Evolutionary conservation across 129 eudicot genomes (phyloP), one percentile per base, ranked within the genome.

Genomic region (Ambrosia trifida): DNA sequence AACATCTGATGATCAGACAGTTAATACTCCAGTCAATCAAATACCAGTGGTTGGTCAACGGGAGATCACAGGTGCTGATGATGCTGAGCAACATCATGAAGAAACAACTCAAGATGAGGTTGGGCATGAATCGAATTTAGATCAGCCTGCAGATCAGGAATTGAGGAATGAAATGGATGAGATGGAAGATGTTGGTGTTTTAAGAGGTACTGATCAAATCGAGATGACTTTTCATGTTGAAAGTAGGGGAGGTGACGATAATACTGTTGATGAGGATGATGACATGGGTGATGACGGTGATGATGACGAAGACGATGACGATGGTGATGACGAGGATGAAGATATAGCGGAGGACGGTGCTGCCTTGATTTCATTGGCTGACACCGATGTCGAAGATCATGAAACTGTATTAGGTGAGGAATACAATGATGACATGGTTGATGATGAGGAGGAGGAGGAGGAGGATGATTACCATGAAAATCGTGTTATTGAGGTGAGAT

Each of bases 261-360:
- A 92, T 63, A 84, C 88, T 78, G 96, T 85, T 69, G 98, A 89
- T 36, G 98, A 92, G 74, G 96, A 91, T 72, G 98, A 89, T 72
- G 96, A 87, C 83, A 87, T 92, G 96, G 96, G 91, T 31, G 95
- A 81, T 80, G 97, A 85, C n/a, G n/a, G n/a, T n/a, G n/a, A n/a
- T n/a, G n/a, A n/a, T n/a, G n/a, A n/a, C n/a, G n/a, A n/a, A n/a
- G n/a, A n/a, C n/a, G n/a, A n/a, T 69, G 97, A 90, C 45, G 95
- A 88, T 8, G 90, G 86, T 35, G 98, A 91, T 45, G 98, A 89
- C 16, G 98, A 92, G 69, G 96, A 89, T 75, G 98, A 93, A 75
- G 98, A 89, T 79, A 85, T 87, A 72, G 96, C 87, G 0, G 95
- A 83, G 73, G 96, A 89, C 58, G 95, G 98, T 64, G 81, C 95